These are phyloP conservation scores for Wickerhamomyces bovis DNA, from an alignment of 805 yeast genomes.

Conservation along the genomic window DNA sequence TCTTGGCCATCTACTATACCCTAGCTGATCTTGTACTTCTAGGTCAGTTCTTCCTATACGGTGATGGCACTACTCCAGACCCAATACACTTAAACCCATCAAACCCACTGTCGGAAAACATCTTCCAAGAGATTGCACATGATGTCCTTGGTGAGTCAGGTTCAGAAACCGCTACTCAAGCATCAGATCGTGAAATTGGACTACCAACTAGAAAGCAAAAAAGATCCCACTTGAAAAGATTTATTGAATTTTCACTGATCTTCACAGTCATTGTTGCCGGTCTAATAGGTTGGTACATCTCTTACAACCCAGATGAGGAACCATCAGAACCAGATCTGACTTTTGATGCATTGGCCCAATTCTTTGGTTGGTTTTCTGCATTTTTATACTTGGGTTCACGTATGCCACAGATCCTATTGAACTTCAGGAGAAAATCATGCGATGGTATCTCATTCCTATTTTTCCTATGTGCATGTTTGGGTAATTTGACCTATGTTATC, in stretches of 20 bases:
- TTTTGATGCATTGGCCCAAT: slow-evolving; percentile 75
- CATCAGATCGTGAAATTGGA: slow-evolving; percentile 8
- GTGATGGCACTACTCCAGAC: slow-evolving; percentile 55
- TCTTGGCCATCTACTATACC: slow-evolving; percentile 88
- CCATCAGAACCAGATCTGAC: slow-evolving; percentile 39
- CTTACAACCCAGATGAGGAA: slow-evolving; percentile 39
- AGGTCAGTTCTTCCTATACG: slow-evolving; percentile 78
- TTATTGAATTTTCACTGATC: slow-evolving; percentile 38
- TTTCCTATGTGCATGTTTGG: slow-evolving; percentile 91
- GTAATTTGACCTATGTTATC: slow-evolving; percentile 85
- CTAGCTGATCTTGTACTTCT: slow-evolving; percentile 81
- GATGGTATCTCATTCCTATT: slow-evolving; percentile 94
- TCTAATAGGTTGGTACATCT: slow-evolving; percentile 78
- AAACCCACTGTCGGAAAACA: slow-evolving; percentile 71
- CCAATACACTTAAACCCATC: slow-evolving; percentile 84
- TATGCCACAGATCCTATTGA: slow-evolving; percentile 84
- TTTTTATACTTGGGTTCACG: slow-evolving; percentile 77
- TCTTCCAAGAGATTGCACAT: slow-evolving; percentile 54
- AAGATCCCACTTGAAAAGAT: slow-evolving; percentile 18
- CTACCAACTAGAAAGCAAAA: slow-evolving; percentile 21
- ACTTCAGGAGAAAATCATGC: slow-evolving; percentile 82
- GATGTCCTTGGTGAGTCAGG: slow-evolving; percentile 30
- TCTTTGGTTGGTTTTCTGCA: slow-evolving; percentile 80
- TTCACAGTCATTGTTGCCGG: slow-evolving; percentile 74
- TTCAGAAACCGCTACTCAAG: slow-evolving; percentile 10